These are phyloP conservation scores for Monosporascus sp. DNA, from an alignment of 2,329 filamentous ascomycete genomes.

Conservation along the genomic window DNA sequence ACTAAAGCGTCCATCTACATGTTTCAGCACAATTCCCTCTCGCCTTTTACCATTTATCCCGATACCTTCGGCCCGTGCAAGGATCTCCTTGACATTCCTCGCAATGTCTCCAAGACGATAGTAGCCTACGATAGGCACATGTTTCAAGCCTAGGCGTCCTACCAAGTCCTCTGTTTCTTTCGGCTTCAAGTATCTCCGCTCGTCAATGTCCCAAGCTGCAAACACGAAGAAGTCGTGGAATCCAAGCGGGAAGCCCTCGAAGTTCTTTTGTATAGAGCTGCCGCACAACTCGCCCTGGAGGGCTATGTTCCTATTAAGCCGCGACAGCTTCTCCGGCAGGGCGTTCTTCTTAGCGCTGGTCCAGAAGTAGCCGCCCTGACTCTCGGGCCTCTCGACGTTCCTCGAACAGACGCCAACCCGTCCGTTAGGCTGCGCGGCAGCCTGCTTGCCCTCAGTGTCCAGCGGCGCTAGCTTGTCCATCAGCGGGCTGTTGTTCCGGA, in stretches of 20 bases:
- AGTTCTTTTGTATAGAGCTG: slow-evolving; percentile 20
- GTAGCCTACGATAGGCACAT: slow-evolving; percentile 21
- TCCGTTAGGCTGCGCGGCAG: slow-evolving; percentile 21
- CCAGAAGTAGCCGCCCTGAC: slow-evolving; percentile 16
- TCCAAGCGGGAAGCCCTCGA: slow-evolving; percentile 17
- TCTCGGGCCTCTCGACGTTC: slow-evolving; percentile 15
- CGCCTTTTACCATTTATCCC: slow-evolving; percentile 3
- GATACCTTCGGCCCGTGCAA: slow-evolving; percentile 3
- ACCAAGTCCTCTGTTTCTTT: slow-evolving; percentile 22
- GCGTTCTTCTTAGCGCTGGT: slow-evolving; percentile 11
- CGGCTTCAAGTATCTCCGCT: slow-evolving; percentile 21
- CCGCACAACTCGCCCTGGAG: slow-evolving; percentile 30
- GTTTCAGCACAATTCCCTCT: slow-evolving; percentile 6
- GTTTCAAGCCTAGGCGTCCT: slow-evolving; percentile 21
- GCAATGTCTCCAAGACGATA: slow-evolving; percentile 1
- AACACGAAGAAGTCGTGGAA: slow-evolving; percentile 29
- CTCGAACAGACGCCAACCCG: slow-evolving; percentile 28
- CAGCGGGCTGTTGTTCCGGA: slow-evolving; percentile 17
- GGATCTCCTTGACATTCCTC: background rate
- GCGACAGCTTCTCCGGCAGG: slow-evolving; percentile 17
- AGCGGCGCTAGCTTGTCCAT: slow-evolving; percentile 12
- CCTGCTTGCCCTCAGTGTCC: slow-evolving; percentile 7
- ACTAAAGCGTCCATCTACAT: slow-evolving; percentile 3
- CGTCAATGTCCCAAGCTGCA: slow-evolving; percentile 26
- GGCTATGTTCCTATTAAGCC: slow-evolving; percentile 16